Evolutionary conservation across 1,284 basidiomycete genomes (phyloP), one percentile per base, ranked within the genome.

Genomic region (Cryptococcus deneoformans): DNA sequence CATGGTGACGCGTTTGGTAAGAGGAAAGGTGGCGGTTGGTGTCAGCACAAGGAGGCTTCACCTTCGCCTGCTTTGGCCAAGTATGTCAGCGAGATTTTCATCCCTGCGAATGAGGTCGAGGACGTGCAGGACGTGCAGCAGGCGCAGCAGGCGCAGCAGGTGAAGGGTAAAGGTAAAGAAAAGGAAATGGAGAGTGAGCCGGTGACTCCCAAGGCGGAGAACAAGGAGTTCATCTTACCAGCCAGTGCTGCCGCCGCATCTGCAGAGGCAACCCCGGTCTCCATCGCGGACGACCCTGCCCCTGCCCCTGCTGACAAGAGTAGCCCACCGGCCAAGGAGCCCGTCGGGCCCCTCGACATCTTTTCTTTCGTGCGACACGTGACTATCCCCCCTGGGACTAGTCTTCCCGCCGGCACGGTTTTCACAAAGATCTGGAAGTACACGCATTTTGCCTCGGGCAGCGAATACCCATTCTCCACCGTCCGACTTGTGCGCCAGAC

Each of bases 381-480:
- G 8, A 75, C 71, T 45, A 75, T 76, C 51, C 64, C 61, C 3
- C 58, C 68, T 9, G 70, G 69, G 9, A 69, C 66, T 40, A 60
- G 58, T 1, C 63, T 76, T 3, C 74, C 73, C 11, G 61, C 63
- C 8, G 74, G 74, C 12, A 66, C 74, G 36, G 71, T 69, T 46
- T 75, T 76, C 63, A 75, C 71, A 64, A 76, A 76, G 60, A 67
- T 69, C 8, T 76, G 74, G 74, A 63, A 60, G 16, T 49, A 71
- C 35, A 71, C 67, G 61, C 70, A 76, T 56, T 75, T 72, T 54
- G 73, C 71, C 37, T 51, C 57, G 12, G 74, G 74, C 5, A 39
- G 57, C 29, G 72, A 76, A 56, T 75, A 60, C 55, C 55, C 63
- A 39, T 73, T 75, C 46, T 64, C 64, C 11, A 29, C 46, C n/a